Percentiles rank a stretch among this genome's conserved stretches.
These are phyloP conservation scores for Xenoacremonium recifei DNA, from an alignment of 2,329 filamentous ascomycete species.

Conservation along the genomic window DNA sequence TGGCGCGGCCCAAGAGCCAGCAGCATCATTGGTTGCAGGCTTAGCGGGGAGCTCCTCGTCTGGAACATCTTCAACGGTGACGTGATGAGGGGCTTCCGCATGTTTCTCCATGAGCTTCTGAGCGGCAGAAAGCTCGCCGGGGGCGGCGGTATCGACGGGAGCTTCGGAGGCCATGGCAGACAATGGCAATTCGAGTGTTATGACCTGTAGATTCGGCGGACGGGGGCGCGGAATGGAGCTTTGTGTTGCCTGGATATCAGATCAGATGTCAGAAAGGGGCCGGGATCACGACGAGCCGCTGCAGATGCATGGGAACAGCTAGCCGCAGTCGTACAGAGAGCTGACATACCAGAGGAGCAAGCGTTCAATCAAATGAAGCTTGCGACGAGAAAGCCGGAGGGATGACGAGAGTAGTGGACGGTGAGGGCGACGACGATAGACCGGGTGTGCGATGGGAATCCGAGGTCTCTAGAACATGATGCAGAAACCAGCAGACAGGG, in stretches of 20 bases:
- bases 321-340: not conserved
- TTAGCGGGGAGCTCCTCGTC: slow-evolving; percentile 73
- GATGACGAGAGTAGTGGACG: not conserved
- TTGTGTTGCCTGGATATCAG: no score
- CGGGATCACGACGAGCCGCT: no score
- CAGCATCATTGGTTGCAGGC: slow-evolving; percentile 42
- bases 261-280: slow-evolving; percentile 14
- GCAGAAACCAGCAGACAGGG: slow-evolving; percentile 32
- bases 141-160: slow-evolving; percentile 30
- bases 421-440: slow-evolving; percentile 5
- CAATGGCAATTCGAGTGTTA: slow-evolving; percentile 14
- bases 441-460: slow-evolving; percentile 19
- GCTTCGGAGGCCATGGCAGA: slow-evolving; percentile 46
- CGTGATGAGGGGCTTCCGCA: slow-evolving; percentile 51
- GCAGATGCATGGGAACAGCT: no score
- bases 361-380: slow-evolving; percentile 22
- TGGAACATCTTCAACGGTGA: slow-evolving; percentile 75
- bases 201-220: not conserved
- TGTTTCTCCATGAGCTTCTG: slow-evolving; percentile 67
- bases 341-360: slow-evolving; percentile 13
- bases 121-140: slow-evolving; percentile 49
- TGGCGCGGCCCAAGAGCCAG: slow-evolving; percentile 46
- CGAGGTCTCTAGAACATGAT: slow-evolving; percentile 39
- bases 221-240: not conserved
- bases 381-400: slow-evolving; percentile 10